Evolutionary conservation across 1,284 basidiomycete species (phyloP).

Genomic region (Naganishia albida): DNA sequence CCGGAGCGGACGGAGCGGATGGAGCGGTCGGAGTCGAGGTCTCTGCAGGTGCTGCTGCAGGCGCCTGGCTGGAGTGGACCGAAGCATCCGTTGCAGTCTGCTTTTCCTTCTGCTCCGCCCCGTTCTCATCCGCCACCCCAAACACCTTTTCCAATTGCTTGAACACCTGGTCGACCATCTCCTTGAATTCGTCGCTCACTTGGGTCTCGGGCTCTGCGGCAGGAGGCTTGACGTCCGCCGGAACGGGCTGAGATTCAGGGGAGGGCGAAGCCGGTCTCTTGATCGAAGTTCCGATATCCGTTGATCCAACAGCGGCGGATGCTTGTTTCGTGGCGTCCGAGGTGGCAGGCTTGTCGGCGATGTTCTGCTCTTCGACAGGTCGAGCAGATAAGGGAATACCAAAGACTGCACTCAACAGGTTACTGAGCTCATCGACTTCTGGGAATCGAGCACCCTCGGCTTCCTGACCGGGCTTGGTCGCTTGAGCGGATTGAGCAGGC

Average conservation of each 20-base stretch:
- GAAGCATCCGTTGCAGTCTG: neutral
- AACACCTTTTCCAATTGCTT: slow-evolving; percentile 22
- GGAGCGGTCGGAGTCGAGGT: neutral
- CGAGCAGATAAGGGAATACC: slow-evolving; percentile 3
- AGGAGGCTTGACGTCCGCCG: no score
- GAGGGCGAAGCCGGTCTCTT: slow-evolving; percentile 15
- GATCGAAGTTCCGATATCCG: neutral
- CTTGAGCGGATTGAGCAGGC: neutral
- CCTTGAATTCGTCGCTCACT: slow-evolving; percentile 19
- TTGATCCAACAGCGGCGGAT: neutral
- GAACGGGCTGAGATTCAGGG: neutral
- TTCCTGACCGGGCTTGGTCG: neutral
- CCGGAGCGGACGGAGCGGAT: neutral
- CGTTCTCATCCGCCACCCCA: neutral
- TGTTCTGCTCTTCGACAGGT: slow-evolving; percentile 1
- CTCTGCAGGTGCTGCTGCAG: neutral
- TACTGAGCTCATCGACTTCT: slow-evolving; percentile 5
- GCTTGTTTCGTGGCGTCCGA: neutral
- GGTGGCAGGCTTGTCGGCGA: neutral
- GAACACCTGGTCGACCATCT: slow-evolving; percentile 27
- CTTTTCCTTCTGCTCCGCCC: neutral
- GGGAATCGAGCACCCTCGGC: neutral
- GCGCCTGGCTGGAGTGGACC: neutral
- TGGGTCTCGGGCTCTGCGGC: neutral
- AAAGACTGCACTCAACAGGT: slow-evolving; percentile 19